Base-by-base conservation (phyloP, 306 rosid genomes). In the Pterocarpus macrocarpus region DNA sequence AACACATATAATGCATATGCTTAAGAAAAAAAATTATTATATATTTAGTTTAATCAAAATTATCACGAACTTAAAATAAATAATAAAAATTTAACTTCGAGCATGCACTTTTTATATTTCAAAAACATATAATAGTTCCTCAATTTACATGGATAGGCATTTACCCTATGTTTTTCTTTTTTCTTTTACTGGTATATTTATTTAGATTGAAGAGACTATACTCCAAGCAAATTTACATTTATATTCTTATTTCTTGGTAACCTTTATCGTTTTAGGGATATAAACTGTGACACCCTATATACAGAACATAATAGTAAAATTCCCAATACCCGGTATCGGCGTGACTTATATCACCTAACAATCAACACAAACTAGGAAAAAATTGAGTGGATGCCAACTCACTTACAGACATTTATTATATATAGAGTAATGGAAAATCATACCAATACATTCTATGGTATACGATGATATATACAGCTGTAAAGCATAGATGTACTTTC, bases 281-380 rank as follows among this genome's bases (percentile, higher is more conserved):
- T 38, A 38, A 38, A 38, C 41, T 38, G 41, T 4, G 41, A 38
- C 41, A 38, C 41, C 41, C 41, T 5, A 4, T 38, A 38, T 38
- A 38, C 41, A 38, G 41, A 38, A 4, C 0, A 38, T 6, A 38
- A 38, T 3, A 38, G 41, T 3, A 38, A 4, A 4, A 4, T 38
- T 22, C 28, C 28, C 28, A 22, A 38, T 38, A 56, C 62, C 33
- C 32, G 9, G 16, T 56, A 12, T 36, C 36, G 36, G 53, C 3
- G 36, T 55, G 52, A 36, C 55, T 72, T 72, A 56, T 32, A 12
- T 38, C 17, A 38, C 50, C 77, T 72, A 55, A 56, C 28, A 22
- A 22, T 71, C 76, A 2, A 50, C 4, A 8, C 45, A 34, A 16
- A 15, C 0, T 1, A 6, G 3, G 13, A 71, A 53, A 53, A 9